These are phyloP conservation scores for Teratosphaeria epicoccoides DNA, from an alignment of 2,329 filamentous ascomycete species.

Conservation along the genomic window DNA sequence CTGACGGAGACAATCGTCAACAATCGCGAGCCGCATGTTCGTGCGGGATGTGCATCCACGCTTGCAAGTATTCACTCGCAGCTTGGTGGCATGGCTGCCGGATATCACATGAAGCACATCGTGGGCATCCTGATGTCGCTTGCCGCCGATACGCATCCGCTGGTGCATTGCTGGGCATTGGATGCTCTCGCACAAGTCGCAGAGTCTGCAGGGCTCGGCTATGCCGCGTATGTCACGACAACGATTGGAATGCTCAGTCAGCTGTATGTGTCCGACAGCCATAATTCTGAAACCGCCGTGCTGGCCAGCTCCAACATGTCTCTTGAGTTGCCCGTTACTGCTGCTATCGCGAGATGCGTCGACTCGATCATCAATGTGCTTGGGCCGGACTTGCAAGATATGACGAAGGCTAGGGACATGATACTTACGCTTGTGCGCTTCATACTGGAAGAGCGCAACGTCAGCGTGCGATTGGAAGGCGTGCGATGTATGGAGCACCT, in stretches of 20 bases:
- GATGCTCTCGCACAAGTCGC: conserved; percentile 78
- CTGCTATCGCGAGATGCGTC: conserved; percentile 75
- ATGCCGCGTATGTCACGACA: conserved; percentile 79
- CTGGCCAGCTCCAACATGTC: conserved; percentile 83
- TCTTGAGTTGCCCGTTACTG: conserved; percentile 68
- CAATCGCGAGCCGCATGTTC: conserved; percentile 84
- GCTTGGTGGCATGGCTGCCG: conserved; percentile 94
- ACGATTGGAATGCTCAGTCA: conserved; percentile 90
- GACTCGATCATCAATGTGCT: conserved; percentile 96
- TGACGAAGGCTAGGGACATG: conserved; percentile 80
- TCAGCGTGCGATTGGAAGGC: conserved; percentile 62
- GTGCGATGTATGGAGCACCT: conserved; percentile 81
- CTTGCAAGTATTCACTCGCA: conserved; percentile 89
- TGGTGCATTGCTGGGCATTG: conserved; percentile 92
- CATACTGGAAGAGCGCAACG: conserved; percentile 60
- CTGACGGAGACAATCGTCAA: conserved; percentile 88
- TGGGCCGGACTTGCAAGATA: conserved; percentile 87
- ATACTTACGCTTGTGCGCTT: conserved; percentile 78
- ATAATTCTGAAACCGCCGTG: conserved; percentile 72
- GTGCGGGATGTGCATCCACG: conserved; percentile 89
- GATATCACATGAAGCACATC: conserved; percentile 92
- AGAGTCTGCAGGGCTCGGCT: conserved; percentile 84
- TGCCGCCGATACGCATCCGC: conserved; percentile 86
- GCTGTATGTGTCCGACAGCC: conserved; percentile 81
- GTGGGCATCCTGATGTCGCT: conserved; percentile 97